Base-by-base conservation (phyloP, 495 filamentous ascomycete species). In the Friedmanniomyces simplex region DNA sequence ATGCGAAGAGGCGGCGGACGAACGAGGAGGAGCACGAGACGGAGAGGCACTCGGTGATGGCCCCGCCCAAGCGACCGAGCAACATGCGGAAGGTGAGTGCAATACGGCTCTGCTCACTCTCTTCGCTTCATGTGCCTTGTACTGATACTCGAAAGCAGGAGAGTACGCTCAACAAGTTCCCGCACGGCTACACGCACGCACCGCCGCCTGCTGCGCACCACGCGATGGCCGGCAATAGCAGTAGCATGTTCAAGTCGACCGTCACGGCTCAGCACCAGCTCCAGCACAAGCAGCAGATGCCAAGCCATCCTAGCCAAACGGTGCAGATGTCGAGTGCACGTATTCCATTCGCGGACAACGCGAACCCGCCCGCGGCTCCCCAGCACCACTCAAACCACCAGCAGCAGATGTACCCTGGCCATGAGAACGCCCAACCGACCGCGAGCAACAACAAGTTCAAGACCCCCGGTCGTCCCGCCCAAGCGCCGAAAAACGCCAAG, bases 301-400 rank as follows among this genome's bases (percentile, higher is more conserved):
- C 82, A 8, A 75, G 71, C 16, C 82, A 88, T 52, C 82, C 84
- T 0, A 73, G 86, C 54, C 87, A 91, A 62, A 88, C 89, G 79
- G 78, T 83, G 45, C 88, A 91, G 66, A 80, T 88, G 54, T 83
- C 88, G 10, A 95, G 84, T 68, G 86, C 82, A n/a, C 84, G 87
- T 48, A 96, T 97, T 56, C 84, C 87, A 11, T 96, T 97, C 67
- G 89, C 88, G 14, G 79, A 88, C 32, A 60, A 64, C 21, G 50
- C 64, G 21, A 71, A 72, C 41, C 66, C 69, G 8, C 60, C 65
- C 11, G 57, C 63, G 1, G 58, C 51, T 20, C 14, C 37, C n/a
- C 55, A 43, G 24, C 52, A 57, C 46, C 54, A 49, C 36, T 26
- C 7, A 34, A 24, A 50, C 52, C 32, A 54, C 45, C 54, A 57